These are phyloP conservation scores for Cladosporium phlei DNA, from an alignment of 2,329 filamentous ascomycete species.

Conservation along the genomic window DNA sequence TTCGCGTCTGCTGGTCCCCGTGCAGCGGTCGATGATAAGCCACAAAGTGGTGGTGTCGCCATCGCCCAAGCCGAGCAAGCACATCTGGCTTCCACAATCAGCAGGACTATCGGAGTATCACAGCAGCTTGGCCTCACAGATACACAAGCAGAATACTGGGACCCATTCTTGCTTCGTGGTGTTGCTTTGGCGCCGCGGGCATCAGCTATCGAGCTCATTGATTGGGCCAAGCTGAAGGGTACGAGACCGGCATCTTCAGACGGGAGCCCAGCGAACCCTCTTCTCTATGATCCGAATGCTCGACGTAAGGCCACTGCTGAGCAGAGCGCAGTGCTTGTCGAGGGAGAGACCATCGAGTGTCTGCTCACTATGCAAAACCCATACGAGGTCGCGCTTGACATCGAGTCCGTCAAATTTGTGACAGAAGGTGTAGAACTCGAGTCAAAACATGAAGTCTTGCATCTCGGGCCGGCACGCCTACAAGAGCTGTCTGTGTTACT, in stretches of 20 bases:
- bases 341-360: constrained; percentile 72
- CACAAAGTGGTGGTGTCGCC: constrained; percentile 50
- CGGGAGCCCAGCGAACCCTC: constrained; percentile 59
- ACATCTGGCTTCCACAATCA: constrained; percentile 77
- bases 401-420: constrained; percentile 74
- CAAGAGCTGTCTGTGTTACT: constrained; percentile 72
- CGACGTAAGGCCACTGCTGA: constrained; percentile 55
- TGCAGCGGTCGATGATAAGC: constrained; percentile 24
- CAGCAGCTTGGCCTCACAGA: constrained; percentile 66
- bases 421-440: constrained; percentile 69
- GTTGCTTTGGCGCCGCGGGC: constrained; percentile 51
- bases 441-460: constrained; percentile 57
- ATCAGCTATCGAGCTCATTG: constrained; percentile 8
- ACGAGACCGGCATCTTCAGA: constrained; percentile 3
- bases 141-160: constrained; percentile 85
- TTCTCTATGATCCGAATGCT: constrained; percentile 91
- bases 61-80: constrained; percentile 79
- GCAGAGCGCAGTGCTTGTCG: constrained; percentile 63
- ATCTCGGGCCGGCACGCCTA: constrained; percentile 76
- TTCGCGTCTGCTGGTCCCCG: constrained; percentile 71
- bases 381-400: constrained; percentile 85
- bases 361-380: constrained; percentile 85
- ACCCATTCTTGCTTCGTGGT: constrained; percentile 83
- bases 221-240: constrained; percentile 10
- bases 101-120: constrained; percentile 74